Base-by-base conservation (phyloP, 2,329 filamentous ascomycete species). In the Acrodontium crateriforme region DNA sequence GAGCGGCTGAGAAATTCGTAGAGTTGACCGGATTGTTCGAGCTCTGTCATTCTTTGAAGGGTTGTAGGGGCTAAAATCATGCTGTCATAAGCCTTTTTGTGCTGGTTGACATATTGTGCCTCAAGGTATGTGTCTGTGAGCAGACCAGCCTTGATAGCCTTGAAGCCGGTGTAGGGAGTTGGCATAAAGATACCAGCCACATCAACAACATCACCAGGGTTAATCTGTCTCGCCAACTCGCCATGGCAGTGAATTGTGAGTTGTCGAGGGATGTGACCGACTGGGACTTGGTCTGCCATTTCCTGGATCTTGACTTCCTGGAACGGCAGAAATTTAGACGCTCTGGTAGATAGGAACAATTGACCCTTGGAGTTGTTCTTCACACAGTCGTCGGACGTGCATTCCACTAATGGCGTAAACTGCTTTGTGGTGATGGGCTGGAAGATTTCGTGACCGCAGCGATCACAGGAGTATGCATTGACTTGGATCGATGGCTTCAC, bases 221-320 rank as follows among this genome's bases (percentile, higher is more conserved):
- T 95, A 47, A 95, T 71, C 45, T 82, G 75, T 34, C 89, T 70
- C 16, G 87, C 83, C 9, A 92, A 67, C 35, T 74, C 80, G 35
- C 89, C 89, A 49, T 91, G 78, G 55, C 84, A 93, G 46, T 92
- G 71, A 13, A 98, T 63, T 0, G 87, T 95, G 37, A 98, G 62
- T 32, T 83, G 83, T 34, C 89, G 74, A 17, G 89, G 89, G 45
- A 98, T 98, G 52, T 98, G 89, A 27, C 89, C 89, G 39, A 98
- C 91, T 6, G 89, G 89, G 0, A 98, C 89, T 55, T 98, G 89
- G 53, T 98, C 89, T n/a, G 89, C 84, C 74, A 95, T 82, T 53
- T 98, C 89, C 57, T 98, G 89, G 31, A 98, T 84, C 62, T 95
- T 95, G 57, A 95, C 74, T 56, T 98, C 89, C 56, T 98, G 89